These are phyloP conservation scores for Calendula officinalis DNA, from an alignment of 129 eudicot genomes.

Conservation along the genomic window DNA sequence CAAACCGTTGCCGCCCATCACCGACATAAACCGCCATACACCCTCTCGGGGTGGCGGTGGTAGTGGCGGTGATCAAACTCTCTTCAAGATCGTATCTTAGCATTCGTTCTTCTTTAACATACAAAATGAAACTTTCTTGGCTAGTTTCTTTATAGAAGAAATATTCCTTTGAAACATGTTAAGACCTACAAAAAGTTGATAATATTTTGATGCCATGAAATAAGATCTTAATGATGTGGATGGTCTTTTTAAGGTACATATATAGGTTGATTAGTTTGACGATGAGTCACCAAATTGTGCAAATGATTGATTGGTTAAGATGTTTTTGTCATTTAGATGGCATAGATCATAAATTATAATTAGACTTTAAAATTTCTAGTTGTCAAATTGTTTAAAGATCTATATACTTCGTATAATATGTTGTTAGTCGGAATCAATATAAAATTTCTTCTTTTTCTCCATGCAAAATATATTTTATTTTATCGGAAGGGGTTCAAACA, in stretches of 20 bases:
- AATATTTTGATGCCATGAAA: constrained; percentile 13
- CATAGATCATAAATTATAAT: constrained; percentile 17
- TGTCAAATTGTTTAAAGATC: constrained; percentile 21
- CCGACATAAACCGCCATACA: constrained; percentile 72
- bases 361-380: constrained; percentile 5
- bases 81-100: constrained; percentile 4
- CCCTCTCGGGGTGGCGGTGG: constrained; percentile 49
- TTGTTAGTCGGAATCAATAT: constrained; percentile 18
- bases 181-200: constrained; percentile 15
- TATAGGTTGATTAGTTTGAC: constrained; percentile 24
- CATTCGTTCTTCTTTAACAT: constrained; percentile 12
- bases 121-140: constrained; percentile 11
- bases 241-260: constrained; percentile 6
- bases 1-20: constrained; percentile 59
- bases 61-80: neutral
- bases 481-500: constrained; percentile 14
- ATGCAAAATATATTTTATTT: constrained; percentile 1
- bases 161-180: constrained; percentile 15
- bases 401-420: constrained; percentile 26
- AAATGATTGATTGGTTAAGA: constrained; percentile 27
- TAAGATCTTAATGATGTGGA: constrained; percentile 10
- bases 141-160: constrained; percentile 20
- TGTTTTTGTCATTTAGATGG: constrained; percentile 33
- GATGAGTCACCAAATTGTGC: constrained; percentile 11
- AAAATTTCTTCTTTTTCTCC: neutral